Evolutionary conservation across 1,284 basidiomycete species (phyloP).

Genomic region (Trametes hirsuta): DNA sequence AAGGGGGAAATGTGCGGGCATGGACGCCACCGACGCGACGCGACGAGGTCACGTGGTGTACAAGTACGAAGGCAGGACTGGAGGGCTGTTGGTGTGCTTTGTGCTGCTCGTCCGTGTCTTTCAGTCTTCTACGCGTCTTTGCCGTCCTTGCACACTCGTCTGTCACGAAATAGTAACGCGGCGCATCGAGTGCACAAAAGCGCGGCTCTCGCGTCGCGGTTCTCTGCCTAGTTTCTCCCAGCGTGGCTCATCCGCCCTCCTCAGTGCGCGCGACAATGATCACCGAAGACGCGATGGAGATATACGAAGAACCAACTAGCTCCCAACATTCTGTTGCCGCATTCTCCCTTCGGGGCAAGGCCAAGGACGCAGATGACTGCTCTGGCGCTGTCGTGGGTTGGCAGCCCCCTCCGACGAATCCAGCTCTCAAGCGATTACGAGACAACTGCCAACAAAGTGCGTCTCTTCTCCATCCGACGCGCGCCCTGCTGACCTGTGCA

Average conservation of each 20-base stretch:
- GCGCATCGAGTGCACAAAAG: background rate
- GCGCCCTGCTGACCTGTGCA: background rate
- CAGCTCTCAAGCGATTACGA: too few relatives aligned
- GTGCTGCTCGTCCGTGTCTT: background rate
- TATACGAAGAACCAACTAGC: slow-evolving; percentile 4
- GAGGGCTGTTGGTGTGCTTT: background rate
- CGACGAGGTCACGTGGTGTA: slow-evolving; percentile 9
- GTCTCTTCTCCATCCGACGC: too few relatives aligned
- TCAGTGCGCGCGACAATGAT: background rate
- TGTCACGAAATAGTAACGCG: background rate
- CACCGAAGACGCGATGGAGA: background rate
- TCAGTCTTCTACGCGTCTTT: background rate
- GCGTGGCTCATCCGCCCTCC: background rate
- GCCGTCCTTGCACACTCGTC: background rate
- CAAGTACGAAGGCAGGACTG: background rate
- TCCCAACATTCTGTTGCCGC: slow-evolving; percentile 1
- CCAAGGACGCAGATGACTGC: background rate
- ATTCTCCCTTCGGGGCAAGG: background rate
- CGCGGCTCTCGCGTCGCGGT: background rate
- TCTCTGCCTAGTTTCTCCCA: background rate
- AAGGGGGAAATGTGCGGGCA: background rate
- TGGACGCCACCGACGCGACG: slow-evolving; percentile 12
- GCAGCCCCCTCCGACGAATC: too few relatives aligned
- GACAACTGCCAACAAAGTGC: too few relatives aligned
- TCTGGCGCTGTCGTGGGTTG: background rate